A percentile compares a stretch with the other conserved stretches of the same genome.
phyloP scores from a whole-genome alignment of 805 yeast genomes.

The Barnettozyma californica region DNA sequence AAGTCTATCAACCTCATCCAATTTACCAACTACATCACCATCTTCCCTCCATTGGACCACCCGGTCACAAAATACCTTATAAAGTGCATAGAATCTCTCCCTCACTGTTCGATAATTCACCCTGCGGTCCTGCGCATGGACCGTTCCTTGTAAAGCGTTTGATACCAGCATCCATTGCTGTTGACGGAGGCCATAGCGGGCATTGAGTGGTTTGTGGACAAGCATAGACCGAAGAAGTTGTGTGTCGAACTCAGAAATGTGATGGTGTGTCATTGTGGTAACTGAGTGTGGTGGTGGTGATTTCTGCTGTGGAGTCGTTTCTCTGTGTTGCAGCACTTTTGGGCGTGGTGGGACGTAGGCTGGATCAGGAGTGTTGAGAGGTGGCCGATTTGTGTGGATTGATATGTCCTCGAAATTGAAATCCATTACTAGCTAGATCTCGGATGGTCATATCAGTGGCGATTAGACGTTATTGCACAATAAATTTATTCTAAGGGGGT shows the following conservation, averaged over 20 bases:
- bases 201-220: constrained; percentile 6
- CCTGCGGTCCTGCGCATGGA: neutral
- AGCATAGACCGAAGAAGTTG: neutral
- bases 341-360: neutral
- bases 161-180: constrained; percentile 3
- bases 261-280: neutral
- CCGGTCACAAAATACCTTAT: constrained; percentile 1
- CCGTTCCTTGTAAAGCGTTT: neutral
- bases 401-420: constrained; percentile 5
- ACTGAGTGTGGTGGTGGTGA: neutral
- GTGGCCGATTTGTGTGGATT: constrained; percentile 10
- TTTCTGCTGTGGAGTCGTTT: neutral
- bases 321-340: neutral
- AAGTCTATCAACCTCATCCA: neutral
- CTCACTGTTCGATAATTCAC: constrained; percentile 4
- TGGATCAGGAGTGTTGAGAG: constrained; percentile 10
- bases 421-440: neutral
- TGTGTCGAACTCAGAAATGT: neutral
- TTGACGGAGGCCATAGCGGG: constrained; percentile 7
- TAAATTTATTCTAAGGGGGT: neutral
- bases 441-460: no score
- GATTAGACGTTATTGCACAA: no score
- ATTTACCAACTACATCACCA: neutral
- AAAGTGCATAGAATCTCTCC: constrained; percentile 7
- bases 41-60: neutral